Percentiles rank a stretch among this genome's conserved stretches.
These are phyloP conservation scores for Fusarium veterinarium DNA, from an alignment of 2,329 filamentous ascomycete genomes.

Conservation along the genomic window DNA sequence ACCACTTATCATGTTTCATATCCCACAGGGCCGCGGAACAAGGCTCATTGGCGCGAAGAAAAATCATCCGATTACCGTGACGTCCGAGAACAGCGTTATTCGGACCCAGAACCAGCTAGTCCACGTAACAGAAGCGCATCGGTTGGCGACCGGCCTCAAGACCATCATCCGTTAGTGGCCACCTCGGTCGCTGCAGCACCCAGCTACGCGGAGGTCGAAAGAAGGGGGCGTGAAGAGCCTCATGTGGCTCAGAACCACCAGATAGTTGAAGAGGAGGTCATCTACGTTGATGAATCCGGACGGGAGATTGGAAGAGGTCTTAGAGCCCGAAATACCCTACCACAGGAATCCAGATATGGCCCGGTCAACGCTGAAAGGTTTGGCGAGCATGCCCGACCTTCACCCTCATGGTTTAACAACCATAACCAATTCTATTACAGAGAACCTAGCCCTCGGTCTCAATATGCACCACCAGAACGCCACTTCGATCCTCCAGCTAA, in stretches of 20 bases:
- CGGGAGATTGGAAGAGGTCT: conserved; percentile 39
- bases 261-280: conserved; percentile 36
- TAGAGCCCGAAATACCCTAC: conserved; percentile 30
- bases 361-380: conserved; percentile 10
- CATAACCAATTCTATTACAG: conserved; percentile 18
- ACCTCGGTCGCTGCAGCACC: background rate
- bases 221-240: background rate
- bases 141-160: conserved; percentile 29
- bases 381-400: conserved; percentile 2
- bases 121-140: conserved; percentile 33
- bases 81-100: conserved; percentile 28
- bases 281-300: conserved; percentile 43
- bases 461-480: conserved; percentile 15
- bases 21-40: background rate
- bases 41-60: conserved; percentile 14
- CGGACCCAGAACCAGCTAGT: background rate
- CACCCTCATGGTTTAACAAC: conserved; percentile 18
- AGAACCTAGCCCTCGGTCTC: conserved; percentile 13
- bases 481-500: conserved; percentile 10
- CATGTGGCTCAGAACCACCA: conserved; percentile 8
- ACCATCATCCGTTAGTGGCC: background rate
- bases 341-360: conserved; percentile 13
- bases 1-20: background rate
- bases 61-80: conserved; percentile 30
- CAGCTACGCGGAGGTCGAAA: conserved; percentile 11